These are phyloP conservation scores for Claviceps lovelessii DNA, from an alignment of 2,329 filamentous ascomycete genomes.

Conservation along the genomic window DNA sequence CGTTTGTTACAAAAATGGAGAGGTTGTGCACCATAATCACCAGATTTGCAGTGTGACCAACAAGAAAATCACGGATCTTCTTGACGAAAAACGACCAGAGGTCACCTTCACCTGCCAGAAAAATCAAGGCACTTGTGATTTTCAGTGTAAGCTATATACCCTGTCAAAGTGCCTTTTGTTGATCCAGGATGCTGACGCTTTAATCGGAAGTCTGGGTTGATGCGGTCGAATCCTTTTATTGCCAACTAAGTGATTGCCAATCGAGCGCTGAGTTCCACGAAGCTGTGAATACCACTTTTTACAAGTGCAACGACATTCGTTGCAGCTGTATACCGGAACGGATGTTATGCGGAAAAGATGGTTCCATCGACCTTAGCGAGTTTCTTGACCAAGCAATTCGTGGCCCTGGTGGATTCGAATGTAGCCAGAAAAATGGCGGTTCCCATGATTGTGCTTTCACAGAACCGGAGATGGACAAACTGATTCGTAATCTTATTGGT, in stretches of 20 bases:
- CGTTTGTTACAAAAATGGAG: slow-evolving; percentile 81
- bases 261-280: slow-evolving; percentile 56
- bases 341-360: slow-evolving; percentile 86
- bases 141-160: slow-evolving; percentile 57
- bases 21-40: slow-evolving; percentile 86
- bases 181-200: not conserved
- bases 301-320: slow-evolving; percentile 69
- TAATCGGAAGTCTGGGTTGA: slow-evolving; percentile 71
- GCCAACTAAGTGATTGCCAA: slow-evolving; percentile 67
- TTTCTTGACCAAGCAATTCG: slow-evolving; percentile 73
- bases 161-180: not conserved
- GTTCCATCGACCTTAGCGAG: slow-evolving; percentile 81
- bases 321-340: slow-evolving; percentile 82
- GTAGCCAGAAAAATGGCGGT: slow-evolving; percentile 49
- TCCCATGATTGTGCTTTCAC: slow-evolving; percentile 63
- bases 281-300: slow-evolving; percentile 65
- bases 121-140: slow-evolving; percentile 66
- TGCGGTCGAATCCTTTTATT: slow-evolving; percentile 89
- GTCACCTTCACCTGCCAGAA: slow-evolving; percentile 87
- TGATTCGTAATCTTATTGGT: slow-evolving; percentile 81
- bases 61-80: slow-evolving; percentile 73
- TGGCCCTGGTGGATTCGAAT: slow-evolving; percentile 75
- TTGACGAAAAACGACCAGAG: slow-evolving; percentile 75
- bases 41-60: slow-evolving; percentile 98
- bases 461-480: slow-evolving; percentile 81